A percentile compares a stretch with the other conserved stretches of the same genome.
Evolutionary conservation across 345 rosid species (phyloP).

Genomic region (Murraya koenigii): DNA sequence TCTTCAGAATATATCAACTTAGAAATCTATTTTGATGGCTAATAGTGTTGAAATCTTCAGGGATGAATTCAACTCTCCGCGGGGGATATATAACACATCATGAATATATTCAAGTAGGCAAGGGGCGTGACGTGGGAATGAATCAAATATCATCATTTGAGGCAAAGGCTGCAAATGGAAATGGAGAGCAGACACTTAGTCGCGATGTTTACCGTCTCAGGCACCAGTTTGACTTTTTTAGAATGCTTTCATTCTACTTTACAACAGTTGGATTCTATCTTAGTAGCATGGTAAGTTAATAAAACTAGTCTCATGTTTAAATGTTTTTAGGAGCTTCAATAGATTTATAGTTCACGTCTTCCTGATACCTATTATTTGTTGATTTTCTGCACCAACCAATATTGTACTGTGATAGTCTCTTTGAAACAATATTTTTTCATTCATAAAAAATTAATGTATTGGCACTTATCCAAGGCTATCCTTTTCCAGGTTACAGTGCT

Average conservation of each 20-base stretch:
- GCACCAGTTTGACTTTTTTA: slow-evolving; percentile 84
- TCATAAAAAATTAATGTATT: background rate
- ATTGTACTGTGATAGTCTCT: background rate
- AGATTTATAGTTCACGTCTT: background rate
- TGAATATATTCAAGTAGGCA: slow-evolving; percentile 97
- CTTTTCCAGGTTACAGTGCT: slow-evolving; percentile 76
- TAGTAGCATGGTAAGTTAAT: slow-evolving; percentile 77
- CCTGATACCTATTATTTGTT: background rate
- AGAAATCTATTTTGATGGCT: slow-evolving; percentile 16
- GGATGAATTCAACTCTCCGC: slow-evolving; percentile 89
- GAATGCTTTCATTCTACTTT: slow-evolving; percentile 98
- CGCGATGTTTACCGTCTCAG: slow-evolving; percentile 97
- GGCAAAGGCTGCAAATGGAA: slow-evolving; percentile 95
- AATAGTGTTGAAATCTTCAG: slow-evolving; percentile 44
- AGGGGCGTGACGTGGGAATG: slow-evolving; percentile 96
- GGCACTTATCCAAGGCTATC: background rate
- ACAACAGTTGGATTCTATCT: slow-evolving; percentile 97
- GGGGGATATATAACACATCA: slow-evolving; percentile 91
- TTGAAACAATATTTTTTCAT: background rate
- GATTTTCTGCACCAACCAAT: background rate
- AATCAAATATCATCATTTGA: slow-evolving; percentile 88
- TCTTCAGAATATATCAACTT: background rate
- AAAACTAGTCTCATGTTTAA: background rate
- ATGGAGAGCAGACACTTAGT: slow-evolving; percentile 97
- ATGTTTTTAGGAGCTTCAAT: background rate